phyloP scores from a whole-genome alignment of 2,329 filamentous ascomycete genomes.

The Venturia aucupariae region DNA sequence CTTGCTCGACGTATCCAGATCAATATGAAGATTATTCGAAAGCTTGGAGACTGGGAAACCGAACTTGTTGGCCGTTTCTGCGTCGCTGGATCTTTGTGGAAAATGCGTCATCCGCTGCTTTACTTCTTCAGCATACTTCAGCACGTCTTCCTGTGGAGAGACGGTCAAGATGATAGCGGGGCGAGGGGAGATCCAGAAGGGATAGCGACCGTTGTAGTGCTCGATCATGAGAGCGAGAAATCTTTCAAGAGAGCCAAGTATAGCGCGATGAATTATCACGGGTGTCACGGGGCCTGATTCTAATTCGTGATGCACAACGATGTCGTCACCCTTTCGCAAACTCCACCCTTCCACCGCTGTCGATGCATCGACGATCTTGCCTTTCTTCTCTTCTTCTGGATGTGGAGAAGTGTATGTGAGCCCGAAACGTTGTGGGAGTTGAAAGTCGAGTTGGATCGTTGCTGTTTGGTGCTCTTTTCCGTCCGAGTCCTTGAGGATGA shows the following conservation, averaged over 20 bases:
- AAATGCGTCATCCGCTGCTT: constrained; percentile 18
- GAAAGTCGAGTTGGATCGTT: constrained; percentile 84
- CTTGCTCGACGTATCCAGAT: constrained; percentile 12
- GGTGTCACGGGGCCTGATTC: constrained; percentile 54
- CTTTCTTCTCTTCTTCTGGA: constrained; percentile 49
- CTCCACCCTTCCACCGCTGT: constrained; percentile 18
- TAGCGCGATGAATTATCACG: constrained; percentile 76
- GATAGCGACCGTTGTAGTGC: constrained; percentile 70
- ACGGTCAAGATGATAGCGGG: constrained; percentile 68
- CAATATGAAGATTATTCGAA: constrained; percentile 13
- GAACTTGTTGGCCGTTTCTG: neutral
- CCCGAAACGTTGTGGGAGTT: constrained; percentile 73
- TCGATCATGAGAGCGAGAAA: constrained; percentile 81
- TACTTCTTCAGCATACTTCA: constrained; percentile 19
- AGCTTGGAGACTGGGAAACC: neutral
- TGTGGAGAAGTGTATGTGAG: constrained; percentile 65
- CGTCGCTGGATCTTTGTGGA: constrained; percentile 15
- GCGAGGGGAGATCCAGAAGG: constrained; percentile 79
- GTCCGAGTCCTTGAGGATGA: constrained; percentile 68
- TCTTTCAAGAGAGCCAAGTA: constrained; percentile 75
- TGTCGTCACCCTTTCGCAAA: constrained; percentile 18
- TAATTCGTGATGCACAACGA: neutral
- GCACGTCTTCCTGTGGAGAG: constrained; percentile 45
- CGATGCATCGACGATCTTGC: constrained; percentile 19
- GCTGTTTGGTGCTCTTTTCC: constrained; percentile 85